phyloP scores from a whole-genome alignment of 2,329 filamentous ascomycete species.

The Alternaria brassicae region DNA sequence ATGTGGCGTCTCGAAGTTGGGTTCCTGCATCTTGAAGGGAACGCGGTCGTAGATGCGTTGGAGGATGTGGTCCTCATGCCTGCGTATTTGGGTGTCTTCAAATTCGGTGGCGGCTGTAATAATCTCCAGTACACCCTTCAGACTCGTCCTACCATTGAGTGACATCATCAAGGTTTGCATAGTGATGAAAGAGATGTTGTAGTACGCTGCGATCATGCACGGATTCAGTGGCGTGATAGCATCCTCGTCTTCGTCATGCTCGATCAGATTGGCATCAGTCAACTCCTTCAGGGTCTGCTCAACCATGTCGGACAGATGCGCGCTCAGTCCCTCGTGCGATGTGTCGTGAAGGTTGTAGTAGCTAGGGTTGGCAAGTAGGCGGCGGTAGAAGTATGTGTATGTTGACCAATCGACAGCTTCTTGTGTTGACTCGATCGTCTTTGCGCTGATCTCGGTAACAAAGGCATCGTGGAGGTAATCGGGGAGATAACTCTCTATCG shows the following conservation, averaged over 20 bases:
- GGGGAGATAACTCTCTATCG: slow-evolving; percentile 92
- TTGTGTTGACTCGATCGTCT: slow-evolving; percentile 92
- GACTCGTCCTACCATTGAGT: slow-evolving; percentile 84
- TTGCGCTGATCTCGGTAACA: slow-evolving; percentile 94
- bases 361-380: slow-evolving; percentile 91
- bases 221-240: slow-evolving; percentile 88
- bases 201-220: slow-evolving; percentile 98
- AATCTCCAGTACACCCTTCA: slow-evolving; percentile 97
- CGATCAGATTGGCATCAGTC: slow-evolving; percentile 91
- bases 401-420: slow-evolving; percentile 99
- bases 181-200: slow-evolving; percentile 98
- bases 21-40: slow-evolving; percentile 92
- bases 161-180: slow-evolving; percentile 99
- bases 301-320: slow-evolving; percentile 91
- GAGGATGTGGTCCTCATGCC: slow-evolving; percentile 87
- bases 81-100: slow-evolving; percentile 89
- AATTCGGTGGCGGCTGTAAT: slow-evolving; percentile 97
- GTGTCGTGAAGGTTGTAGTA: slow-evolving; percentile 92
- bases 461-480: slow-evolving; percentile 94
- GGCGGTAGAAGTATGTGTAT: slow-evolving; percentile 97
- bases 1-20: slow-evolving; percentile 88
- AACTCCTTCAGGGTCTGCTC: slow-evolving; percentile 92
- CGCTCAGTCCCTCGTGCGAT: slow-evolving; percentile 90
- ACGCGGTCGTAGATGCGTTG: slow-evolving; percentile 92
- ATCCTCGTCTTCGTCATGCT: slow-evolving; percentile 88